Conservation (phyloP, 331 rosid species). For the Malus hybrid region DNA sequence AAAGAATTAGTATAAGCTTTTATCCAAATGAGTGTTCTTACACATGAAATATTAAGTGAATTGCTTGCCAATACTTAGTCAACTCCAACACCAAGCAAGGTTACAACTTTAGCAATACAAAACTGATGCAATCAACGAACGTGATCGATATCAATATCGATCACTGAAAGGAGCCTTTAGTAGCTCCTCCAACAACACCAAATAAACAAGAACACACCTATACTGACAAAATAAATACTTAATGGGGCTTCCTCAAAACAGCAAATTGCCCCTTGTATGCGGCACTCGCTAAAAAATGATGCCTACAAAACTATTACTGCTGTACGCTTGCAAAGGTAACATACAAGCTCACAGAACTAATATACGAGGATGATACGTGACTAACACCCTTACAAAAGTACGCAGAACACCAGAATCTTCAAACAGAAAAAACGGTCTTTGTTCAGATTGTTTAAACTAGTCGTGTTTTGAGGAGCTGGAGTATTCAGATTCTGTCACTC, state of each 20-base stretch:
- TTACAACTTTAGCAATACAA: constrained; percentile 7
- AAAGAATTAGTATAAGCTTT: too few species aligned
- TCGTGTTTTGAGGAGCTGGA: constrained; percentile 46
- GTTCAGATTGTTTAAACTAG: constrained; percentile 17
- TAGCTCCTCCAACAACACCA: not conserved
- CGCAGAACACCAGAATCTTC: constrained; percentile 27
- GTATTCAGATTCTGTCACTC: constrained; percentile 38
- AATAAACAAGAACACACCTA: not conserved
- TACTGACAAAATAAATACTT: constrained; percentile 5
- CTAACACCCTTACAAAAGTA: constrained; percentile 4
- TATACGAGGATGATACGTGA: not conserved
- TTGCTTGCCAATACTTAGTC: not conserved
- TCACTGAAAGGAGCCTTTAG: not conserved
- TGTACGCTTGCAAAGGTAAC: not conserved
- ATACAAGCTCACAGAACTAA: not conserved
- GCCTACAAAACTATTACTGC: constrained; percentile 47
- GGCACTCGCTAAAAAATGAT: constrained; percentile 62
- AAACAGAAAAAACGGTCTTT: constrained; percentile 8
- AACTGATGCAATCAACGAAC: constrained; percentile 4
- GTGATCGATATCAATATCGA: constrained; percentile 2
- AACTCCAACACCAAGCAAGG: constrained; percentile 2
- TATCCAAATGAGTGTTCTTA: too few species aligned
- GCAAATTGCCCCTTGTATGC: constrained; percentile 25
- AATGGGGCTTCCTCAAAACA: constrained; percentile 36
- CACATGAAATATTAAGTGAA: too few species aligned